These are phyloP conservation scores for Hyphopichia pseudoburtonii DNA, from an alignment of 1,139 yeast species.

Conservation along the genomic window DNA sequence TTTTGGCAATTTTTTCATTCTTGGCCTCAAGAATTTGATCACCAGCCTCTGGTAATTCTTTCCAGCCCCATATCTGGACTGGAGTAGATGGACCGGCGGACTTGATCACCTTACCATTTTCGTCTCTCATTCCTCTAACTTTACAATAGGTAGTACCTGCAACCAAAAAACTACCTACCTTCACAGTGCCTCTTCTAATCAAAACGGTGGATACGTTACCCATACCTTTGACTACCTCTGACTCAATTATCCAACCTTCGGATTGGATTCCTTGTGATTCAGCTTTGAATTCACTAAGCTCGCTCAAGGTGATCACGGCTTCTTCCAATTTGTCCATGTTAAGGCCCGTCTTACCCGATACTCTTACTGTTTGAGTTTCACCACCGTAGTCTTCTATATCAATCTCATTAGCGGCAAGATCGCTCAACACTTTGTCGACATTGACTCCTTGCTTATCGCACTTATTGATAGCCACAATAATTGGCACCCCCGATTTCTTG, in stretches of 20 bases:
- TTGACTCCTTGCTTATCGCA: constrained; percentile 81
- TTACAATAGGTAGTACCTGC: constrained; percentile 89
- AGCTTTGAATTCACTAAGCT: constrained; percentile 75
- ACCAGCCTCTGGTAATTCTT: constrained; percentile 89
- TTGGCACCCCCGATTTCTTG: constrained; percentile 76
- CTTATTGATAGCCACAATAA: constrained; percentile 90
- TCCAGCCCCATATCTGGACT: constrained; percentile 94
- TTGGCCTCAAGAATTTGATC: constrained; percentile 78
- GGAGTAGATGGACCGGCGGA: constrained; percentile 87
- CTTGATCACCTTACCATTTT: constrained; percentile 61
- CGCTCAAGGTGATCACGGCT: constrained; percentile 82
- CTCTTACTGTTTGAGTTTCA: constrained; percentile 84
- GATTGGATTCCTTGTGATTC: constrained; percentile 52
- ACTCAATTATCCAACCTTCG: constrained; percentile 92
- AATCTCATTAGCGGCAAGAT: constrained; percentile 72
- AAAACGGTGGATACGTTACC: constrained; percentile 87
- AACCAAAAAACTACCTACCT: constrained; percentile 67
- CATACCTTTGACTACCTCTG: constrained; percentile 76
- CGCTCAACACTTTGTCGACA: constrained; percentile 71
- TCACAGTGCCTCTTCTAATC: constrained; percentile 75
- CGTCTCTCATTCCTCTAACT: constrained; percentile 80
- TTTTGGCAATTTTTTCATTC: constrained; percentile 72
- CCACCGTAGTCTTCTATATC: constrained; percentile 95
- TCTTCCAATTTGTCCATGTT: constrained; percentile 91
- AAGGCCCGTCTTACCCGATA: constrained; percentile 76